phyloP scores from a whole-genome alignment of 129 eudicot genomes.

The Arctium lappa region DNA sequence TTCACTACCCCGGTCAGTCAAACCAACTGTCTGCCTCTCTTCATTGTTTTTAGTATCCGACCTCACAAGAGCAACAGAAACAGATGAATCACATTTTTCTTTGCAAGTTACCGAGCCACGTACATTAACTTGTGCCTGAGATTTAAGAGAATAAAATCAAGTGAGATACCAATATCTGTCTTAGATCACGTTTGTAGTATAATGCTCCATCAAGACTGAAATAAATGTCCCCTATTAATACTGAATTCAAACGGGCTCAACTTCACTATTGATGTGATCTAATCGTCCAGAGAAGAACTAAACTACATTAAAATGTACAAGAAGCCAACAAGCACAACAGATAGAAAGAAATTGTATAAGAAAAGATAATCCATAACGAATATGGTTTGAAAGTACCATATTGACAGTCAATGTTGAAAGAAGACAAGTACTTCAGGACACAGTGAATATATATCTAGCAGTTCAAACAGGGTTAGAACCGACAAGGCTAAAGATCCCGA shows the following conservation, averaged over 20 bases:
- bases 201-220: not conserved
- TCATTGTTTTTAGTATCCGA: conserved; percentile 58
- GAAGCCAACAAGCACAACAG: not conserved
- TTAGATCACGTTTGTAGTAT: conserved; percentile 12
- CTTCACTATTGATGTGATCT: not conserved
- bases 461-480: conserved; percentile 5
- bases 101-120: conserved; percentile 86
- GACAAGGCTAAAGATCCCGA: conserved; percentile 1
- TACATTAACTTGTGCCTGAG: conserved; percentile 80
- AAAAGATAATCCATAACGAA: not conserved
- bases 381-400: not conserved
- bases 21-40: conserved; percentile 40
- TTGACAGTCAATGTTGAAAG: not conserved
- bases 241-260: not conserved
- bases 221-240: not conserved
- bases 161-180: conserved; percentile 13
- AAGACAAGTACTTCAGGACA: not conserved
- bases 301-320: not conserved
- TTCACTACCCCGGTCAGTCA: conserved; percentile 60
- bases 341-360: not conserved
- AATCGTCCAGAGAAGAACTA: not conserved
- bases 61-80: conserved; percentile 62
- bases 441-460: not conserved
- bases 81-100: conserved; percentile 78
- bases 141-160: conserved; percentile 22